These are phyloP conservation scores for Triticum aestivum DNA, from an alignment of 176 grass and related monocot genomes.

Conservation along the genomic window DNA sequence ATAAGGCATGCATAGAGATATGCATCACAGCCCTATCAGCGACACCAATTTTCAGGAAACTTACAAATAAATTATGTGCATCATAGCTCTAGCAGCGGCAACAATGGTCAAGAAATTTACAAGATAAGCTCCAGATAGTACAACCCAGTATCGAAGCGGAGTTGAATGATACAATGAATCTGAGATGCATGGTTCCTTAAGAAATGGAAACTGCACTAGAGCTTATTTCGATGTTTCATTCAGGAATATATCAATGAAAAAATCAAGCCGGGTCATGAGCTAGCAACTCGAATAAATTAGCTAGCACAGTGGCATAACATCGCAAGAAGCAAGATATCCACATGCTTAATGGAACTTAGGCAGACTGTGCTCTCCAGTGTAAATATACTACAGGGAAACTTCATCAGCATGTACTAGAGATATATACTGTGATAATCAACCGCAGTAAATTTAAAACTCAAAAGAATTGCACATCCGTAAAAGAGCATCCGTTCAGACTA, in stretches of 20 bases:
- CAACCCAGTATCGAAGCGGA: background rate
- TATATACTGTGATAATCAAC: background rate
- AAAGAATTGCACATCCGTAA: background rate
- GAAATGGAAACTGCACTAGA: background rate
- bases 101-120: conserved; percentile 4
- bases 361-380: background rate
- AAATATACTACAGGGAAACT: background rate
- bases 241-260: background rate
- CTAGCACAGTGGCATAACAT: background rate
- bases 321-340: background rate
- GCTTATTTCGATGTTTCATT: conserved; percentile 1
- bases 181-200: conserved; percentile 6
- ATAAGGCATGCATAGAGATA: background rate
- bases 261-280: background rate
- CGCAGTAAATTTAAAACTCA: background rate
- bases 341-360: conserved; percentile 2
- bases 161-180: background rate
- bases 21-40: background rate
- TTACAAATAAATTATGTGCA: background rate
- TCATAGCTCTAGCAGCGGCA: background rate
- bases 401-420: background rate
- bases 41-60: too few relatives aligned
- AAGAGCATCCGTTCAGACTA: background rate
- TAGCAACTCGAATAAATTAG: background rate
- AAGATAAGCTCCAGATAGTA: background rate